These are phyloP conservation scores for Microglena sp. DNA, from an alignment of 139 green algal species.

Conservation along the genomic window DNA sequence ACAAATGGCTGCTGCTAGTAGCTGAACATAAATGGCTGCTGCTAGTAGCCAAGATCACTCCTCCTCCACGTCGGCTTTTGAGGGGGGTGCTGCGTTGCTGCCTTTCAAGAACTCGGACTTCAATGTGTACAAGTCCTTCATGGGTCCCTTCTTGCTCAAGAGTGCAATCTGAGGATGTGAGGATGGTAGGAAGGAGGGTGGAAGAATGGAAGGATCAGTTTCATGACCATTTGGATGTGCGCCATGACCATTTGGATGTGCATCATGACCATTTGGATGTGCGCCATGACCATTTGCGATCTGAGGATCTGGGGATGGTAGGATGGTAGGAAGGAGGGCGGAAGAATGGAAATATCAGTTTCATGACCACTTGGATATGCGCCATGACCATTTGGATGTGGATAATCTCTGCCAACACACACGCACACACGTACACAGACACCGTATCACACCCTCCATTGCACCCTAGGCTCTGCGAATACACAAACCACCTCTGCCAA, in stretches of 20 bases:
- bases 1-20: too few relatives aligned
- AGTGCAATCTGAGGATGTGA: slow-evolving; percentile 10
- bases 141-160: slow-evolving; percentile 13
- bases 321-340: background rate
- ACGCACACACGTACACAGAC: too few relatives aligned
- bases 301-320: slow-evolving; percentile 5
- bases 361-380: background rate
- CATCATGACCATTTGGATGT: background rate
- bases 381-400: background rate
- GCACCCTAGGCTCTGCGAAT: too few relatives aligned
- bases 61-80: too few relatives aligned
- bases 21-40: too few relatives aligned
- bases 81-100: too few relatives aligned
- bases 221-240: background rate
- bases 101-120: slow-evolving; percentile 26
- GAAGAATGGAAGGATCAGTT: background rate
- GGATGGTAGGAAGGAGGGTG: background rate
- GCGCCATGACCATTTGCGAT: background rate
- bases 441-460: too few relatives aligned
- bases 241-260: background rate
- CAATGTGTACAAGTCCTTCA: slow-evolving; percentile 46
- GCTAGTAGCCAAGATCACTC: too few relatives aligned
- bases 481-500: too few relatives aligned
- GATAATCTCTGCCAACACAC: too few relatives aligned
- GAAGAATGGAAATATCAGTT: background rate